phyloP scores from a whole-genome alignment of 352 stramenopile genomes.

The Globisporangium iwayamae region DNA sequence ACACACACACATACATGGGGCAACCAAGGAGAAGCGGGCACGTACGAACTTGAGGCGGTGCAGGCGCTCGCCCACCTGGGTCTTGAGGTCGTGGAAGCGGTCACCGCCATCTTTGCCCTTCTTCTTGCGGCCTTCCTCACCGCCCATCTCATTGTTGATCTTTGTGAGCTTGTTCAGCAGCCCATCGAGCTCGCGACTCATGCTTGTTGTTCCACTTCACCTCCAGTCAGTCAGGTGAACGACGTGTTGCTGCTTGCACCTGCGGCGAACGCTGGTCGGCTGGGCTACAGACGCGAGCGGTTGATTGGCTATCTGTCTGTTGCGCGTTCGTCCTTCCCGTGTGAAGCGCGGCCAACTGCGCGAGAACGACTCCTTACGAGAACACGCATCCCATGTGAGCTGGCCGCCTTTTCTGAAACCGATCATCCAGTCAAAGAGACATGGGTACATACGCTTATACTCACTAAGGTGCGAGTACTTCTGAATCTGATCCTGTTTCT shows the following conservation, averaged over 20 bases:
- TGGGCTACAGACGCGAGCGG: background rate
- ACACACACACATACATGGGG: background rate
- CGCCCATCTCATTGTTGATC: slow-evolving; percentile 81
- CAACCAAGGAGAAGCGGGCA: background rate
- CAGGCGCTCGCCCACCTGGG: slow-evolving; percentile 71
- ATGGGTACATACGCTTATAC: slow-evolving; percentile 13
- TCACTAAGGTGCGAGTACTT: background rate
- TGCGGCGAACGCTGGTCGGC: background rate
- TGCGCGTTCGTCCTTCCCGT: background rate
- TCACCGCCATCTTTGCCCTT: slow-evolving; percentile 61
- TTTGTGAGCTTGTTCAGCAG: slow-evolving; percentile 67
- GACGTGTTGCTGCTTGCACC: background rate
- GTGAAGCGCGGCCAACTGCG: background rate
- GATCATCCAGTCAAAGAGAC: background rate
- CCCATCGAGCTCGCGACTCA: slow-evolving; percentile 78
- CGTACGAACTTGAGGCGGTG: slow-evolving; percentile 75
- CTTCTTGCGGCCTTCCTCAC: slow-evolving; percentile 67
- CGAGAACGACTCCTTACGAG: background rate
- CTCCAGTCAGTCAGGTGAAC: background rate
- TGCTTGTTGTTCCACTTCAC: slow-evolving; percentile 10
- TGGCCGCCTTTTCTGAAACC: slow-evolving; percentile 11
- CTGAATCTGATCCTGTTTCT: no score
- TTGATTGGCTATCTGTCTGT: background rate
- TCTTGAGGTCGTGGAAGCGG: slow-evolving; percentile 79
- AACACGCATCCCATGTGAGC: background rate